Conservation (phyloP, 345 rosid species). For the Orychophragmus violaceus region DNA sequence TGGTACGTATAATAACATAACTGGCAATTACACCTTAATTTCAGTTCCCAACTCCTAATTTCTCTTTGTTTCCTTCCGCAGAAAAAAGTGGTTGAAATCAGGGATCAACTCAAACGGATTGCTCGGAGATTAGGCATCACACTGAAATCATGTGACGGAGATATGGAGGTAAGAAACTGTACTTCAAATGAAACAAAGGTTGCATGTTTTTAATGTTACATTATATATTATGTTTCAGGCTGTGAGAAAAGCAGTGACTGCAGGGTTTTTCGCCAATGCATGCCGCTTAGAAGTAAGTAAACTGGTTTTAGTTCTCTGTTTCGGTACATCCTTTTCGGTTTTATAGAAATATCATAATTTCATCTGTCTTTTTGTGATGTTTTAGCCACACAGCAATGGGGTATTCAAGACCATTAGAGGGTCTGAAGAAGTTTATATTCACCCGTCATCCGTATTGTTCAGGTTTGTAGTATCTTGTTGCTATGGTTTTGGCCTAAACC, state of each 20-base stretch:
- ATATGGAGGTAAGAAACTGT: slow-evolving; percentile 42
- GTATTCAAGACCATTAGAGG: slow-evolving; percentile 84
- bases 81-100: slow-evolving; percentile 74
- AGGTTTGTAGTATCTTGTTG: slow-evolving; percentile 44
- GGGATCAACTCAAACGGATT: slow-evolving; percentile 75
- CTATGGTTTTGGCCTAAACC: neutral
- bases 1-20: slow-evolving; percentile 43
- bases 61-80: slow-evolving; percentile 22
- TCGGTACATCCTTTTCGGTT: neutral
- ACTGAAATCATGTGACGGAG: slow-evolving; percentile 72
- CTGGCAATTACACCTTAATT: neutral
- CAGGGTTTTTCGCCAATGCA: slow-evolving; percentile 26
- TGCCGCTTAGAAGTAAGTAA: slow-evolving; percentile 37
- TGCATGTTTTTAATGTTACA: neutral
- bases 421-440: slow-evolving; percentile 83
- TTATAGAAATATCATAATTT: neutral
- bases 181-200: neutral
- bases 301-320: neutral
- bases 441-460: slow-evolving; percentile 87
- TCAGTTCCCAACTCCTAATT: neutral
- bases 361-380: neutral
- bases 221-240: slow-evolving; percentile 38
- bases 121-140: slow-evolving; percentile 70
- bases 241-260: slow-evolving; percentile 75
- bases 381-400: slow-evolving; percentile 70